Evolutionary conservation across 2,329 filamentous ascomycete species (phyloP).

Genomic region (Fusarium pseudonygamai): DNA sequence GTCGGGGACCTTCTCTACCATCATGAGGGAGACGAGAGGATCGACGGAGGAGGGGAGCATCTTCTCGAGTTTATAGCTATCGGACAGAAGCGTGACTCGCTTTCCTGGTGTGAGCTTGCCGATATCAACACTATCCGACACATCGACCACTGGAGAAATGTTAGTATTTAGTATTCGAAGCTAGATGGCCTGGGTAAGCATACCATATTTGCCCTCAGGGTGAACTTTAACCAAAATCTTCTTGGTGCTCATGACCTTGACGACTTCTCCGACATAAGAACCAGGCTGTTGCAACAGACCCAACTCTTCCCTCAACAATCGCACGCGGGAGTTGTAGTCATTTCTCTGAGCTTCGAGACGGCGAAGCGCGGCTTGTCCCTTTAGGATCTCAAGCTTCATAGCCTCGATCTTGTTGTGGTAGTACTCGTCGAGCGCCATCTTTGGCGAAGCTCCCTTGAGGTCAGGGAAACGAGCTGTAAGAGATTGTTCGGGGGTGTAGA

Average conservation of each 20-base stretch:
- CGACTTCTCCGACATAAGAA: conserved; percentile 98
- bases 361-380: conserved; percentile 94
- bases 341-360: conserved; percentile 97
- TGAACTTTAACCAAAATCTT: conserved; percentile 99
- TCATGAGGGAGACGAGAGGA: conserved; percentile 98
- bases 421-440: conserved; percentile 98
- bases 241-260: conserved; percentile 99
- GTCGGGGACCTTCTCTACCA: conserved; percentile 99
- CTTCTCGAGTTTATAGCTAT: conserved; percentile 98
- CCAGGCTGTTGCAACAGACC: conserved; percentile 96
- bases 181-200: conserved; percentile 42
- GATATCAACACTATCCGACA: conserved; percentile 93
- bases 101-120: conserved; percentile 96
- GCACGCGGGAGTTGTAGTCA: conserved; percentile 98
- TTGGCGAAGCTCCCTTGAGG: conserved; percentile 53
- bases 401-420: conserved; percentile 99
- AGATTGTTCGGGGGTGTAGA: conserved; percentile 5
- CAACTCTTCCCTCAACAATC: conserved; percentile 92
- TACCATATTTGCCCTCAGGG: conserved; percentile 99
- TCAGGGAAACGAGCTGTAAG: conserved; percentile 12
- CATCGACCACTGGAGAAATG: conserved; percentile 79
- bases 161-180: not conserved
- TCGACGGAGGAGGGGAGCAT: conserved; percentile 98
- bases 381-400: conserved; percentile 99
- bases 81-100: conserved; percentile 94